Conservation (phyloP, 192 early-diverging fungal species). For the Backusella parvicylindrica region DNA sequence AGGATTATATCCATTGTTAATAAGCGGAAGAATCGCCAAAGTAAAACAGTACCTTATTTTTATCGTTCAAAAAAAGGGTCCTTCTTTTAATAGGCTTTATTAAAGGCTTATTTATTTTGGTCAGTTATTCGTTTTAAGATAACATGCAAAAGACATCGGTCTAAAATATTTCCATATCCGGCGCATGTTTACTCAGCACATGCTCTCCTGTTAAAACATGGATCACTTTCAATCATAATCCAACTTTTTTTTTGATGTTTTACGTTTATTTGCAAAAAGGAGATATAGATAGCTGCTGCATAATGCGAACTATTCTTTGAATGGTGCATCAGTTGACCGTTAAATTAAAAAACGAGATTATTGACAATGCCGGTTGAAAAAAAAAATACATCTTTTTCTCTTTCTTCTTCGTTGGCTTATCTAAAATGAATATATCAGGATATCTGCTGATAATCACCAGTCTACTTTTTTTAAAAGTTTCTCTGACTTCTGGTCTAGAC, state of each 20-base stretch:
- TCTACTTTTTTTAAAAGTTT: background rate
- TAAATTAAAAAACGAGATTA: background rate
- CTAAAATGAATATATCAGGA: background rate
- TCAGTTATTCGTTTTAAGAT: background rate
- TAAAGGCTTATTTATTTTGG: background rate
- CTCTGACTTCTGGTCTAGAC: background rate
- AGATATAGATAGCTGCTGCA: background rate
- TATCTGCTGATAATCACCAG: background rate
- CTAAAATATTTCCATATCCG: background rate
- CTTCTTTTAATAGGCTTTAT: background rate
- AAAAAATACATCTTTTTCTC: background rate
- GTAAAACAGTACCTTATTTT: background rate
- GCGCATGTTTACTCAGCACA: background rate
- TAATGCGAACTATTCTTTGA: background rate
- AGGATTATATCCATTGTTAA: background rate
- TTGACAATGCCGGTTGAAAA: background rate
- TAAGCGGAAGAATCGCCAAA: background rate
- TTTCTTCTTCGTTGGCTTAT: background rate
- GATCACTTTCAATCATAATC: background rate
- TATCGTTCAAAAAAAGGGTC: background rate
- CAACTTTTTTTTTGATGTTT: background rate
- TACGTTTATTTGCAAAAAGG: background rate
- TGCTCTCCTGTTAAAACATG: background rate
- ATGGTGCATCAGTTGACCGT: background rate
- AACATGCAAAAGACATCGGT: background rate